Conservation (phyloP, 169 alveolate species). For the Plasmodium malariae region DNA sequence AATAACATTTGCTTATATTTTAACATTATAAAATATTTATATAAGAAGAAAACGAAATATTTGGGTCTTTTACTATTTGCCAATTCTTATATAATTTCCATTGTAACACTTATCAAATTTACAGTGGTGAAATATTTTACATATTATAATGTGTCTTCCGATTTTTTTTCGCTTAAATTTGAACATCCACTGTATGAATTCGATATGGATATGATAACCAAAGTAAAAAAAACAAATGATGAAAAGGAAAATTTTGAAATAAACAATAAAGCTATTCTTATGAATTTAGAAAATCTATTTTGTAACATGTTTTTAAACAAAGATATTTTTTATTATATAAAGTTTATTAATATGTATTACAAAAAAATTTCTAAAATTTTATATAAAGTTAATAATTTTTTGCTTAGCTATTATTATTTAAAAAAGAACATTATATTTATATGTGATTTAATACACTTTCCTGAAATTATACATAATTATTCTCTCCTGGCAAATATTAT, state of each 20-base stretch:
- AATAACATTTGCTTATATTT: constrained; percentile 66
- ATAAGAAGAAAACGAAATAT: constrained; percentile 48
- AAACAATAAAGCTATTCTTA: constrained; percentile 28
- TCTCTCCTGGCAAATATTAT: constrained; percentile 30
- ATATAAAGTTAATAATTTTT: constrained; percentile 56
- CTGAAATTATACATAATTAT: constrained; percentile 41
- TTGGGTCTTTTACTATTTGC: constrained; percentile 32
- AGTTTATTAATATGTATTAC: constrained; percentile 43
- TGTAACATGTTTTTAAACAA: constrained; percentile 69
- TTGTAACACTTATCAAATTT: constrained; percentile 45
- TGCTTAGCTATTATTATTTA: constrained; percentile 68
- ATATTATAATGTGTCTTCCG: constrained; percentile 38
- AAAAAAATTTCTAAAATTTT: constrained; percentile 41
- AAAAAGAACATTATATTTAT: constrained; percentile 31
- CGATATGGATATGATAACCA: constrained; percentile 36
- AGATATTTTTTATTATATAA: constrained; percentile 47
- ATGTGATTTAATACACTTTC: constrained; percentile 44
- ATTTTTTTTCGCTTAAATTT: constrained; percentile 65
- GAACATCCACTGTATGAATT: constrained; percentile 54
- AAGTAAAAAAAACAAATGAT: constrained; percentile 31
- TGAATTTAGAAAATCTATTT: constrained; percentile 27
- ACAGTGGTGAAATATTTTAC: constrained; percentile 60
- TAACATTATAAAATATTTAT: constrained; percentile 62
- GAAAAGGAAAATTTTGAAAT: constrained; percentile 17
- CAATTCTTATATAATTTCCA: constrained; percentile 33